Conservation (phyloP, 2,329 filamentous ascomycete species). For the Sclerotinia trifoliorum region DNA sequence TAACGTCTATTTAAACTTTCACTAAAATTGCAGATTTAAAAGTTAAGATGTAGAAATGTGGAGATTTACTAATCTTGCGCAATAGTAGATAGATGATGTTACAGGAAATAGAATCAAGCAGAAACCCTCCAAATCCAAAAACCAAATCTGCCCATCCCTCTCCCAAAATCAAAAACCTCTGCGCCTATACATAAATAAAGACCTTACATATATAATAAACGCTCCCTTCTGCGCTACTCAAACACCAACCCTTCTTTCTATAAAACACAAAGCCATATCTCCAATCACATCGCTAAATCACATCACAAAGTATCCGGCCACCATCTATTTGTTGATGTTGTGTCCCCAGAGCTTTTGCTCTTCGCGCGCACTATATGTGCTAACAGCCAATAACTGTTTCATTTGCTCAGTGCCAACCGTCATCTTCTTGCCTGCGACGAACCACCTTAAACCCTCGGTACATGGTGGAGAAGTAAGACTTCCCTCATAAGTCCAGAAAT, state of each 20-base stretch:
- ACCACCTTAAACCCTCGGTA: slow-evolving; percentile 49
- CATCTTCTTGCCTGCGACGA: slow-evolving; percentile 45
- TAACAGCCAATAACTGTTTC: neutral
- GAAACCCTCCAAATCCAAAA: neutral
- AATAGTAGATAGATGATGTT: too few relatives aligned
- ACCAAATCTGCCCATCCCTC: neutral
- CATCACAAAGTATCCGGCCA: too few relatives aligned
- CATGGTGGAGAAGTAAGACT: slow-evolving; percentile 50
- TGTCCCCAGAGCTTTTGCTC: slow-evolving; percentile 17
- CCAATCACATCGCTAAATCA: neutral
- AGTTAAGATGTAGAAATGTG: too few relatives aligned
- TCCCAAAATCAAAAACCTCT: too few relatives aligned
- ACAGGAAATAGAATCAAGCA: too few relatives aligned
- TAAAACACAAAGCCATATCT: neutral
- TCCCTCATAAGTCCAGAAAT: slow-evolving; percentile 51
- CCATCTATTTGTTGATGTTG: neutral
- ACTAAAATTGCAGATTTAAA: too few relatives aligned
- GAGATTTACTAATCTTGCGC: too few relatives aligned
- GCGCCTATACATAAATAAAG: too few relatives aligned
- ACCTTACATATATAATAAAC: neutral
- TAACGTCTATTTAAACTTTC: too few relatives aligned
- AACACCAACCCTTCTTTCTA: neutral
- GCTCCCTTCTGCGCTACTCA: too few relatives aligned
- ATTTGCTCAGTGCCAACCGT: slow-evolving; percentile 45
- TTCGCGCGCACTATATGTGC: neutral